A percentile compares a stretch with the other conserved stretches of the same genome.
phyloP scores from a whole-genome alignment of 1,284 basidiomycete genomes.

The Cutaneotrichosporon cyanovorans region DNA sequence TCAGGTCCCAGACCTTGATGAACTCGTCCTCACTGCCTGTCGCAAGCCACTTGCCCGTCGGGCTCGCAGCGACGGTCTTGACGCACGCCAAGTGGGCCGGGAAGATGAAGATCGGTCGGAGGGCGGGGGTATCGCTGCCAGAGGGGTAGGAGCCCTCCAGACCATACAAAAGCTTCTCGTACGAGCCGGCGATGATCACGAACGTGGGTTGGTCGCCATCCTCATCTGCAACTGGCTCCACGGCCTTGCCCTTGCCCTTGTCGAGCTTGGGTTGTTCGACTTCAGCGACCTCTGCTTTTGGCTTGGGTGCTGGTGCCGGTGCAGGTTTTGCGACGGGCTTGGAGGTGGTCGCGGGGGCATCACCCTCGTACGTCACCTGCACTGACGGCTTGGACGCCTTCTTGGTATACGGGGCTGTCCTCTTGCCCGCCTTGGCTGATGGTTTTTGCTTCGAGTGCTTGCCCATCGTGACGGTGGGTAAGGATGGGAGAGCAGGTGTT shows the following conservation, averaged over 20 bases:
- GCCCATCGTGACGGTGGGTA: slow-evolving; percentile 29
- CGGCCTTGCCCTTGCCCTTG: slow-evolving; percentile 19
- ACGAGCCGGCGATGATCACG: slow-evolving; percentile 81
- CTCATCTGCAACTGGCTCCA: neutral
- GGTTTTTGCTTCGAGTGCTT: slow-evolving; percentile 23
- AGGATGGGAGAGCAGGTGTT: too few relatives aligned
- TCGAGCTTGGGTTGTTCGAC: slow-evolving; percentile 2
- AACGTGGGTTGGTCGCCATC: slow-evolving; percentile 51
- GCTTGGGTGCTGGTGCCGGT: slow-evolving; percentile 1
- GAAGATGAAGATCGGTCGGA: slow-evolving; percentile 88
- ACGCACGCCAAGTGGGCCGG: slow-evolving; percentile 92
- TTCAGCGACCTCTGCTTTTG: neutral
- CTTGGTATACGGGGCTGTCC: slow-evolving; percentile 17
- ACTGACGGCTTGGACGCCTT: slow-evolving; percentile 26
- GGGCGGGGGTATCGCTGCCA: slow-evolving; percentile 24
- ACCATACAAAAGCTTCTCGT: slow-evolving; percentile 92
- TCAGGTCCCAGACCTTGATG: slow-evolving; percentile 94
- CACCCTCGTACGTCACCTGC: slow-evolving; percentile 34
- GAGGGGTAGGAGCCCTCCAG: slow-evolving; percentile 56
- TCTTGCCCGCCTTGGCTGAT: slow-evolving; percentile 13
- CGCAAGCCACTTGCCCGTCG: slow-evolving; percentile 91
- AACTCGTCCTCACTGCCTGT: slow-evolving; percentile 92
- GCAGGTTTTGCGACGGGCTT: slow-evolving; percentile 2
- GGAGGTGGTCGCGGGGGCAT: slow-evolving; percentile 7
- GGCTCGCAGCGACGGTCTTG: slow-evolving; percentile 77